phyloP scores from a whole-genome alignment of 1,284 basidiomycete genomes.

The Neolentinus lepideus region DNA sequence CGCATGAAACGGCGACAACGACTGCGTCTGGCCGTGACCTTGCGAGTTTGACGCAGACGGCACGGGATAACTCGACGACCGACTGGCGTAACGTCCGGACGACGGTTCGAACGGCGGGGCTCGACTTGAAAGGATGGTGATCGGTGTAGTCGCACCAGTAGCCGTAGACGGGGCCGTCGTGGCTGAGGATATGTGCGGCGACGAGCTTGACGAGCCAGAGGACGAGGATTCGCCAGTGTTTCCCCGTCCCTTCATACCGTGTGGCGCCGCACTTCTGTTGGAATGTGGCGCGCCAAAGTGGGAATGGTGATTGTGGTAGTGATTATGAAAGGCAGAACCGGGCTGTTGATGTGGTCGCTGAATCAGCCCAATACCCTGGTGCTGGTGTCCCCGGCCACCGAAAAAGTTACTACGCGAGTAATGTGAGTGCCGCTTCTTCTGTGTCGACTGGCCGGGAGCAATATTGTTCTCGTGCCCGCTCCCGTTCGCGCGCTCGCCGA shows the following conservation, averaged over 20 bases:
- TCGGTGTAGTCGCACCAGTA: not conserved
- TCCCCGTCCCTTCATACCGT: not conserved
- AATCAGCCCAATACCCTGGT: not conserved
- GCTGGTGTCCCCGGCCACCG: not conserved
- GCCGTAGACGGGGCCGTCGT: not conserved
- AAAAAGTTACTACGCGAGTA: not conserved
- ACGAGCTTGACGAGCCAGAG: not conserved
- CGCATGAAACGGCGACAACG: not conserved
- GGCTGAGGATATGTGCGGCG: not conserved
- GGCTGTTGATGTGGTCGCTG: not conserved
- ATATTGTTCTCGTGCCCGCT: not conserved
- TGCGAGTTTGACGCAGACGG: not conserved
- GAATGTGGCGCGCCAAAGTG: not conserved
- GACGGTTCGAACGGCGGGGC: constrained; percentile 1
- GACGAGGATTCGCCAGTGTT: not conserved
- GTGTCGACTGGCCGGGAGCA: not conserved
- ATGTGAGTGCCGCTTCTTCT: not conserved
- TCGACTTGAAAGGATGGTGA: not conserved
- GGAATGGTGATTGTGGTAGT: not conserved
- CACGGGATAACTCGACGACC: not conserved
- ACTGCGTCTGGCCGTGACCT: not conserved
- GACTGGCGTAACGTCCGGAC: not conserved
- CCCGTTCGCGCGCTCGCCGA: not conserved
- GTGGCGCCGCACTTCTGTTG: not conserved
- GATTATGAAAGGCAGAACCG: not conserved